Percentiles rank a stretch among this genome's conserved stretches.
phyloP scores from a whole-genome alignment of 1,284 basidiomycete species.

The Ganoderma multipileum region DNA sequence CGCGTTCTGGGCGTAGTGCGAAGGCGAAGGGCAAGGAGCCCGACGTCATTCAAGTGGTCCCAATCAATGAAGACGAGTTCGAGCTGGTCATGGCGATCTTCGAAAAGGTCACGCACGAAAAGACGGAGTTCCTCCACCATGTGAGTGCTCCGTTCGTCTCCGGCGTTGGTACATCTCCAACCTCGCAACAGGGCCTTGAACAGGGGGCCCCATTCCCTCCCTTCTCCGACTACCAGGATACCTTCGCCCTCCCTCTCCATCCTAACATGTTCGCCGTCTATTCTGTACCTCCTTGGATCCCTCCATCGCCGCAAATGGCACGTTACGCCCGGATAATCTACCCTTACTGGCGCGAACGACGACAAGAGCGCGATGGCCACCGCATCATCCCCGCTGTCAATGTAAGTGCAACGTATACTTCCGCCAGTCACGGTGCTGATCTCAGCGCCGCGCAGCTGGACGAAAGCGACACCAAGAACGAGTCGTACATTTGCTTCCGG shows the following conservation, averaged over 20 bases:
- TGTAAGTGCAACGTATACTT: slow-evolving; percentile 29
- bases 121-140: slow-evolving; percentile 91
- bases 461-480: slow-evolving; percentile 89
- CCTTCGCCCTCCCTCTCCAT: slow-evolving; percentile 34
- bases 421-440: background rate
- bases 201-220: slow-evolving; percentile 76
- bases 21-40: slow-evolving; percentile 84
- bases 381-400: slow-evolving; percentile 43
- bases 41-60: slow-evolving; percentile 62
- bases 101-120: slow-evolving; percentile 92
- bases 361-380: slow-evolving; percentile 40
- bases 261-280: slow-evolving; percentile 40
- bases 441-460: slow-evolving; percentile 65
- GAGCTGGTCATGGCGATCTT: slow-evolving; percentile 96
- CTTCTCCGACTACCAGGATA: slow-evolving; percentile 63
- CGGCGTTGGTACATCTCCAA: slow-evolving; percentile 3
- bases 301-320: slow-evolving; percentile 33
- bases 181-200: slow-evolving; percentile 56
- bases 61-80: slow-evolving; percentile 89
- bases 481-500: slow-evolving; percentile 98
- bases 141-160: slow-evolving; percentile 51
- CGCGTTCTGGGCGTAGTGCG: slow-evolving; percentile 66
- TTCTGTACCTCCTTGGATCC: slow-evolving; percentile 37
- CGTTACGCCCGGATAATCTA: slow-evolving; percentile 38
- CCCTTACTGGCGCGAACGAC: slow-evolving; percentile 42